These are phyloP conservation scores for Paraphaeosphaeria sporulosa DNA, from an alignment of 2,329 filamentous ascomycete species.

Conservation along the genomic window DNA sequence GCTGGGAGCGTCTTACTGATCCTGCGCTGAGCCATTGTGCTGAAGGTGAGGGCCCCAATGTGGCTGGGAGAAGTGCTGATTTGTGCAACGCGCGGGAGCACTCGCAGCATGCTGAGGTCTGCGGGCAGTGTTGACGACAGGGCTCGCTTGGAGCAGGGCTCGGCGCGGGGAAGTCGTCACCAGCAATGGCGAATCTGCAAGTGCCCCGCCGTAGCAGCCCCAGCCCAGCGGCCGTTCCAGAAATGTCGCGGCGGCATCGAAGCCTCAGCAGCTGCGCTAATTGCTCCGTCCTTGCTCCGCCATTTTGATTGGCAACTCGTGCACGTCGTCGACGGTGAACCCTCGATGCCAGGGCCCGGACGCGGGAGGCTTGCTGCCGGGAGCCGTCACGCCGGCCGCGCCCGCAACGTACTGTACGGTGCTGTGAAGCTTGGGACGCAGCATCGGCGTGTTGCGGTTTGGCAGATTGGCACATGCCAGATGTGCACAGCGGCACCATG, in stretches of 20 bases:
- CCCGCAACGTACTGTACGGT: background rate
- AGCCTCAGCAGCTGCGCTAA: too few relatives aligned
- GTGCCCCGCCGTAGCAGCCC: background rate
- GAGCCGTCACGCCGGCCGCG: background rate
- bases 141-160: background rate
- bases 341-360: background rate
- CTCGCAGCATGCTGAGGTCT: conserved; percentile 8
- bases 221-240: background rate
- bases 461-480: too few relatives aligned
- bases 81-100: conserved; percentile 23
- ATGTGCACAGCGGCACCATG: background rate
- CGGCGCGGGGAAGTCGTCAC: background rate
- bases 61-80: conserved; percentile 3
- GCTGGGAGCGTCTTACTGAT: conserved; percentile 37
- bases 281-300: background rate
- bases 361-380: conserved; percentile 4
- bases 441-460: too few relatives aligned
- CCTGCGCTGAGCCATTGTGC: conserved; percentile 39
- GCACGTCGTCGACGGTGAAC: background rate
- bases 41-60: conserved; percentile 7
- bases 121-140: background rate
- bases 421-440: too few relatives aligned
- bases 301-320: background rate
- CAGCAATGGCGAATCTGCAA: background rate
- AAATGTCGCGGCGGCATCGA: background rate